Evolutionary conservation across 2,329 filamentous ascomycete species (phyloP).

Genomic region (Fusarium chuoi): DNA sequence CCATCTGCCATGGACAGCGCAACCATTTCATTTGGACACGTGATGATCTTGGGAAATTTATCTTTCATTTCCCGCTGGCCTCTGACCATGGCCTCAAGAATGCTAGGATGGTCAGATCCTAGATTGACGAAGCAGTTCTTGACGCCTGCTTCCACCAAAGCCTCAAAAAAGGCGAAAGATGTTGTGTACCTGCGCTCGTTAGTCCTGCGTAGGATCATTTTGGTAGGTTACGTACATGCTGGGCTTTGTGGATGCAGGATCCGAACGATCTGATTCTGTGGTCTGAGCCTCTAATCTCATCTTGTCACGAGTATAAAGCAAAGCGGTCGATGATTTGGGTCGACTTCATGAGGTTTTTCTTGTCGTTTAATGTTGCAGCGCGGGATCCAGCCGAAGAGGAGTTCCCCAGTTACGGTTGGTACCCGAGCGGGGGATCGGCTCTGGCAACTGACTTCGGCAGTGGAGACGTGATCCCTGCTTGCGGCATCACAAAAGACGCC

Average conservation of each 20-base stretch:
- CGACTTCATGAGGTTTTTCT: background rate
- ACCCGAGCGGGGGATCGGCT: background rate
- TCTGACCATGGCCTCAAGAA: slow-evolving; percentile 45
- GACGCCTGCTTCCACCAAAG: slow-evolving; percentile 52
- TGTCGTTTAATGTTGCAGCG: background rate
- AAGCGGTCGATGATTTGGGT: background rate
- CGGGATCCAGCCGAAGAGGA: slow-evolving; percentile 1
- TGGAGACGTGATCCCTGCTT: background rate
- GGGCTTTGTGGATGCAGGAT: background rate
- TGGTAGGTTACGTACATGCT: background rate
- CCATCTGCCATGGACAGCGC: slow-evolving; percentile 38
- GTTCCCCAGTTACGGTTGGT: background rate
- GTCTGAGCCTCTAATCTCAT: background rate
- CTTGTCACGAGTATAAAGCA: rapidly evolving
- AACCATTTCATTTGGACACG: slow-evolving; percentile 48
- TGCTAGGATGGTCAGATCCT: slow-evolving; percentile 58
- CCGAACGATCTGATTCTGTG: background rate
- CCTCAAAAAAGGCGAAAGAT: slow-evolving; percentile 20
- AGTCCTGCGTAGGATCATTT: rapidly evolving
- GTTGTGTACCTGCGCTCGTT: slow-evolving; percentile 7
- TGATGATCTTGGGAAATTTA: slow-evolving; percentile 35
- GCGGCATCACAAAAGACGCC: background rate
- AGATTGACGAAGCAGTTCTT: slow-evolving; percentile 63
- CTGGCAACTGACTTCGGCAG: slow-evolving; percentile 6
- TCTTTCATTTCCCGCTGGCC: slow-evolving; percentile 28